These are phyloP conservation scores for Candida krabiensis DNA, from an alignment of 805 yeast genomes.

Conservation along the genomic window DNA sequence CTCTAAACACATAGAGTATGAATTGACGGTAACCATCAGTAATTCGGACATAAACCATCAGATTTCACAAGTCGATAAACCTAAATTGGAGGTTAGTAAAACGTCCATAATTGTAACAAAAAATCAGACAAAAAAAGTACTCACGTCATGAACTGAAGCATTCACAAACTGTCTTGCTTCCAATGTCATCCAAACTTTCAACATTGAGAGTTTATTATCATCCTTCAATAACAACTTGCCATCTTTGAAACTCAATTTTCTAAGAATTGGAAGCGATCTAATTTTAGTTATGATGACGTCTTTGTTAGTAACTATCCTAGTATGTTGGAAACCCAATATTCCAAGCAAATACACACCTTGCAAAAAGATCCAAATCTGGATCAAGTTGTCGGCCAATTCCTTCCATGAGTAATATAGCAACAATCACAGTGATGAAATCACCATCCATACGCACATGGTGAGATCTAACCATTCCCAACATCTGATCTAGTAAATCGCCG, in stretches of 20 bases:
- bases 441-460: constrained; percentile 99
- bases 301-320: constrained; percentile 22
- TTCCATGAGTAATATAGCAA: constrained; percentile 85
- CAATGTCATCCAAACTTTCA: constrained; percentile 86
- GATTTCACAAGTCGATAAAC: constrained; percentile 56
- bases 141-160: constrained; percentile 77
- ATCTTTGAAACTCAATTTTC: constrained; percentile 76
- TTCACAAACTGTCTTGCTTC: constrained; percentile 85
- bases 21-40: too few relatives aligned
- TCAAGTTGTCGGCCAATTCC: constrained; percentile 95
- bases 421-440: constrained; percentile 92
- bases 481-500: constrained; percentile 85
- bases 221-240: constrained; percentile 56
- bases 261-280: constrained; percentile 79
- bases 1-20: too few relatives aligned
- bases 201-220: constrained; percentile 71
- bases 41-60: constrained; percentile 67
- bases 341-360: constrained; percentile 78
- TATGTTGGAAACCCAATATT: constrained; percentile 37
- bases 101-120: too few relatives aligned
- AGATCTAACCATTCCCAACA: constrained; percentile 83
- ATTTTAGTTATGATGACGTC: constrained; percentile 13
- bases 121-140: constrained; percentile 28
- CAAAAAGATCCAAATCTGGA: constrained; percentile 90
- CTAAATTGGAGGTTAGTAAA: too few relatives aligned